Conservation (phyloP, 2,329 filamentous ascomycete species). For the Claviceps sp. region DNA sequence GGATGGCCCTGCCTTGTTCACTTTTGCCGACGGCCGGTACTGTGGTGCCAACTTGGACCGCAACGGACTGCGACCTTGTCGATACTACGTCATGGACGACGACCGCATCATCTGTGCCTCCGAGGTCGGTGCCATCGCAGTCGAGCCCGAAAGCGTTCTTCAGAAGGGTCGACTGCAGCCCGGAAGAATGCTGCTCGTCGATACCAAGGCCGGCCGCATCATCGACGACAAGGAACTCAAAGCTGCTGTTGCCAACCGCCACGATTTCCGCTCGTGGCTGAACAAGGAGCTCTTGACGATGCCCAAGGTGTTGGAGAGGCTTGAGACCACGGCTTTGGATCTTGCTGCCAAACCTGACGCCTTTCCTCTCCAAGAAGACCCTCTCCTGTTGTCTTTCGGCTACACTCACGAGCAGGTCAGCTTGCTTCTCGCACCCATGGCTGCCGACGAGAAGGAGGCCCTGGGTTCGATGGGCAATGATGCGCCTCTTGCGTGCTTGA, state of each 20-base stretch:
- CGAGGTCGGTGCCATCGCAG: constrained; percentile 83
- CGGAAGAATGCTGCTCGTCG: constrained; percentile 90
- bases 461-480: constrained; percentile 98
- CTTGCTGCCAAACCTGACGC: constrained; percentile 55
- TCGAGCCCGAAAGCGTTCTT: constrained; percentile 79
- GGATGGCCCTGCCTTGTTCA: constrained; percentile 94
- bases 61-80: constrained; percentile 87
- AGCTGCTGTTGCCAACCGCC: constrained; percentile 68
- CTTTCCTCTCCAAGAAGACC: constrained; percentile 66
- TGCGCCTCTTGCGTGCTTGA: constrained; percentile 79
- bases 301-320: constrained; percentile 55
- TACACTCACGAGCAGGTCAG: constrained; percentile 95
- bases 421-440: constrained; percentile 86
- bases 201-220: constrained; percentile 77
- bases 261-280: constrained; percentile 82
- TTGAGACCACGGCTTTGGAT: constrained; percentile 42
- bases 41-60: constrained; percentile 94
- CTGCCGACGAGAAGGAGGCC: constrained; percentile 91
- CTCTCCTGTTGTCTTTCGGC: constrained; percentile 72
- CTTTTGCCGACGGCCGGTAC: constrained; percentile 90
- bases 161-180: constrained; percentile 91
- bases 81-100: constrained; percentile 94
- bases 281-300: constrained; percentile 75
- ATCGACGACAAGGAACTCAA: constrained; percentile 92
- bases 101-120: constrained; percentile 96